A percentile compares a stretch with the other conserved stretches of the same genome.
Evolutionary conservation across 257 asterid genomes (phyloP).

Genomic region (Cinchona pubescens): DNA sequence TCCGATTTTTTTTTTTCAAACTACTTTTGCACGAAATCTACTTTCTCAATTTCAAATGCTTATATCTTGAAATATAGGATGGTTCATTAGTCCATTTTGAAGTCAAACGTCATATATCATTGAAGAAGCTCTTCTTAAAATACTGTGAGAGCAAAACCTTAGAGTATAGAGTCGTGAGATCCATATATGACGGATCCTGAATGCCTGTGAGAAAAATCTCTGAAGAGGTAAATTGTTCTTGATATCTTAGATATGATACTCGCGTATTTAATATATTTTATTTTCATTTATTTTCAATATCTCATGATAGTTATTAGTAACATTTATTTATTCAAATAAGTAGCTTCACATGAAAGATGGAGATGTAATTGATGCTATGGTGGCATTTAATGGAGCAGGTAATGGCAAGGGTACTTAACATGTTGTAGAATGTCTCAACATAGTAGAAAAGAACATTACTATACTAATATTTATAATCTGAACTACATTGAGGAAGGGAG

Average conservation of each 20-base stretch:
- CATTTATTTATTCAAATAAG: not conserved
- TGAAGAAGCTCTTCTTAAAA: not conserved
- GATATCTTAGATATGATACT: not conserved
- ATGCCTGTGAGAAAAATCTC: not conserved
- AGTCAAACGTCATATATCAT: not conserved
- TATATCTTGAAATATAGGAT: not conserved
- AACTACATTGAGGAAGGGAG: not conserved
- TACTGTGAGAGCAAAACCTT: not conserved
- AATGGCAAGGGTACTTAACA: no score
- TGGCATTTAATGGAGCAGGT: not conserved
- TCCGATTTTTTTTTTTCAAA: no score
- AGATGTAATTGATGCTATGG: not conserved
- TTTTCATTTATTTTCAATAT: no score
- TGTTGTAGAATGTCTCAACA: not conserved
- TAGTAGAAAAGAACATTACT: no score
- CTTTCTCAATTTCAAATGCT: no score
- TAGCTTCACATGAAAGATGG: not conserved
- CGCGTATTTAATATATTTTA: no score
- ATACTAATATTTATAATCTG: not conserved
- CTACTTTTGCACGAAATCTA: not conserved
- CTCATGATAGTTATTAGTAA: no score
- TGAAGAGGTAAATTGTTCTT: not conserved
- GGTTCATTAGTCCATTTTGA: not conserved
- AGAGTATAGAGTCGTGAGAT: not conserved
- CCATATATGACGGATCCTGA: not conserved